Evolutionary conservation across 2,329 filamentous ascomycete species (phyloP).

Genomic region (Hirsutella rhossiliensis): DNA sequence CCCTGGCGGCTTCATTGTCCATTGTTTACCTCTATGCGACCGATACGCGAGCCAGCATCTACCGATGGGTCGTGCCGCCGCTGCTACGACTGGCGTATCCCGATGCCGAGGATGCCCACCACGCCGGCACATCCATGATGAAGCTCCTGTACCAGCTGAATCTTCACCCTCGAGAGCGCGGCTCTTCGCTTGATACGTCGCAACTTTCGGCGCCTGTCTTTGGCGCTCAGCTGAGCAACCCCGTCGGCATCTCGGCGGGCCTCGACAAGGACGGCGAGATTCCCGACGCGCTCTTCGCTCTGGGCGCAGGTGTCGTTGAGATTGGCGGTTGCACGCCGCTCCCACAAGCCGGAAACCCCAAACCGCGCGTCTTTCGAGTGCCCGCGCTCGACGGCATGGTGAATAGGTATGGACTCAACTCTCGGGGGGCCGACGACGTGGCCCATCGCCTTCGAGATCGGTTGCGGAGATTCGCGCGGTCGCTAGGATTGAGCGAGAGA

Average conservation of each 20-base stretch:
- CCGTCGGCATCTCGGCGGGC: conserved; percentile 88
- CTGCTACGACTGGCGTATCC: conserved; percentile 53
- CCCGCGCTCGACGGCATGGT: conserved; percentile 77
- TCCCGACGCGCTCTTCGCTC: conserved; percentile 68
- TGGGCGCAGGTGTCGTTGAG: conserved; percentile 81
- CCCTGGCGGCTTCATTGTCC: conserved; percentile 27
- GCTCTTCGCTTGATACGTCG: conserved; percentile 21
- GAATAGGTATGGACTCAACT: conserved; percentile 94
- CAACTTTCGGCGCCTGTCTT: conserved; percentile 47
- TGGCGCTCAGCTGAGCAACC: conserved; percentile 66
- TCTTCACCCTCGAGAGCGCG: conserved; percentile 72
- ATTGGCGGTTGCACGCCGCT: conserved; percentile 81
- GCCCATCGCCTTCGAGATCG: conserved; percentile 67
- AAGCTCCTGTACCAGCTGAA: conserved; percentile 62
- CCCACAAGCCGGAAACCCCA: conserved; percentile 81
- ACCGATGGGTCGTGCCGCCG: conserved; percentile 56
- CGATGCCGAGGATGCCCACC: conserved; percentile 87
- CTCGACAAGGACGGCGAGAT: conserved; percentile 92
- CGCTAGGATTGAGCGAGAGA: conserved; percentile 56
- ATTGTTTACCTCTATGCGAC: conserved; percentile 57
- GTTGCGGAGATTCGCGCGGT: conserved; percentile 63
- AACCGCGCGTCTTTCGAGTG: conserved; percentile 78
- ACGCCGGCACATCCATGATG: conserved; percentile 59
- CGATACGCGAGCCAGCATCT: conserved; percentile 59
- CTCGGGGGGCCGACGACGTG: conserved; percentile 76